Conservation (phyloP, 202 grass and related monocot genomes). For the Setaria italica region DNA sequence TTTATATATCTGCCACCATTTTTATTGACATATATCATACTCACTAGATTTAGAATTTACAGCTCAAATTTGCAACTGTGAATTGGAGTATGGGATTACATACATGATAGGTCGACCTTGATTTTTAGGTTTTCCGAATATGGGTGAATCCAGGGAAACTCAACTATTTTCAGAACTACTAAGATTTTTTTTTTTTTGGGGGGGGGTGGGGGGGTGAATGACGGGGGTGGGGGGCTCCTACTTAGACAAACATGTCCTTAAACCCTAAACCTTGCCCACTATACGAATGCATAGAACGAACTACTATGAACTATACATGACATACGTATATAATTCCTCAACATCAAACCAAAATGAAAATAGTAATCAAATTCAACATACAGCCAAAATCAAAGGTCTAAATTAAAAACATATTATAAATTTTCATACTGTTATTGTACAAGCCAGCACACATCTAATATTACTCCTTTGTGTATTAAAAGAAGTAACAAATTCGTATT, state of each 20-base stretch:
- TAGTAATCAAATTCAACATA: background rate
- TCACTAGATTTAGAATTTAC: background rate
- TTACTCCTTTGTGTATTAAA: constrained; percentile 52
- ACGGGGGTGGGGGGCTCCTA: background rate
- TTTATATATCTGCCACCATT: background rate
- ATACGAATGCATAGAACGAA: background rate
- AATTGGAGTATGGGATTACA: too few species aligned
- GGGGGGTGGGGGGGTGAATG: too few species aligned
- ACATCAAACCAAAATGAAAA: background rate
- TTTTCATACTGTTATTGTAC: constrained; percentile 42
- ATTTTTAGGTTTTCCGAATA: too few species aligned
- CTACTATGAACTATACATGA: background rate
- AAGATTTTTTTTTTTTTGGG: too few species aligned
- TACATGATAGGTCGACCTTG: too few species aligned
- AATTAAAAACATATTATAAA: background rate
- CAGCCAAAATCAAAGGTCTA: background rate
- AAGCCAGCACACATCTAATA: constrained; percentile 46
- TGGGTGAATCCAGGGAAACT: too few species aligned
- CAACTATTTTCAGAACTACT: too few species aligned
- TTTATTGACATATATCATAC: background rate
- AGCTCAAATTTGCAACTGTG: background rate
- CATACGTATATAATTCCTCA: background rate
- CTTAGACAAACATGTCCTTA: background rate
- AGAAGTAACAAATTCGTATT: constrained; percentile 49
- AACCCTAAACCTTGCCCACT: background rate